Evolutionary conservation across 176 grass and related monocot species (phyloP).

Genomic region (Ampelocalamus luodianensis): DNA sequence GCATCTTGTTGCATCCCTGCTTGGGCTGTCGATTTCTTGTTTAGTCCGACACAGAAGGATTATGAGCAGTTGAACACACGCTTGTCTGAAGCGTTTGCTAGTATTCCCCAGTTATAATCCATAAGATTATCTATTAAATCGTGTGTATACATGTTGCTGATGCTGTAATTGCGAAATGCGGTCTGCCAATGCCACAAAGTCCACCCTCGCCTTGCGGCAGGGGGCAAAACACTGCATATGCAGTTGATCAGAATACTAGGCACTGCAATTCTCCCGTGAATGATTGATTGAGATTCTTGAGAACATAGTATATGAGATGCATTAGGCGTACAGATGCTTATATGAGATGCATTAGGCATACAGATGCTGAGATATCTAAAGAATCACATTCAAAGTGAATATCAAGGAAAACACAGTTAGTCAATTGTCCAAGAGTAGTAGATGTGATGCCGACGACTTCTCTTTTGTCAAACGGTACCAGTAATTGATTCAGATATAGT

Average conservation of each 20-base stretch:
- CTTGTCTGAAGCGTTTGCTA: constrained; percentile 8
- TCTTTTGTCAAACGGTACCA: not conserved
- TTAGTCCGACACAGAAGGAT: constrained; percentile 6
- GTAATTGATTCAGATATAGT: constrained; percentile 18
- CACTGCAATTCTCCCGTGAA: not conserved
- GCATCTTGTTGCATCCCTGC: constrained; percentile 7
- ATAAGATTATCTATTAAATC: not conserved
- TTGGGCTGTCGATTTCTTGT: not conserved
- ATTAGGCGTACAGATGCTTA: too few species aligned
- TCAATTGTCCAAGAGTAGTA: not conserved
- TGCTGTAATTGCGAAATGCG: not conserved
- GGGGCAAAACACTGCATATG: not conserved
- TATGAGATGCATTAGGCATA: constrained; percentile 18
- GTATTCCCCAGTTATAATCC: not conserved
- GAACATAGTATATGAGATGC: constrained; percentile 8
- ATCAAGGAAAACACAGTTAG: not conserved
- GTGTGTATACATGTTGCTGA: not conserved
- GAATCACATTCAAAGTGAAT: constrained; percentile 3
- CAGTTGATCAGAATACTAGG: not conserved
- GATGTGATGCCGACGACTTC: constrained; percentile 3
- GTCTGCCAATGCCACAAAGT: constrained; percentile 12
- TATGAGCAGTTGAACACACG: constrained; percentile 29
- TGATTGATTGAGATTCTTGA: constrained; percentile 31
- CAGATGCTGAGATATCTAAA: not conserved
- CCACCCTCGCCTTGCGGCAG: constrained; percentile 9